Conservation (phyloP, 1,284 basidiomycete genomes). For the Ustilago esculenta region DNA sequence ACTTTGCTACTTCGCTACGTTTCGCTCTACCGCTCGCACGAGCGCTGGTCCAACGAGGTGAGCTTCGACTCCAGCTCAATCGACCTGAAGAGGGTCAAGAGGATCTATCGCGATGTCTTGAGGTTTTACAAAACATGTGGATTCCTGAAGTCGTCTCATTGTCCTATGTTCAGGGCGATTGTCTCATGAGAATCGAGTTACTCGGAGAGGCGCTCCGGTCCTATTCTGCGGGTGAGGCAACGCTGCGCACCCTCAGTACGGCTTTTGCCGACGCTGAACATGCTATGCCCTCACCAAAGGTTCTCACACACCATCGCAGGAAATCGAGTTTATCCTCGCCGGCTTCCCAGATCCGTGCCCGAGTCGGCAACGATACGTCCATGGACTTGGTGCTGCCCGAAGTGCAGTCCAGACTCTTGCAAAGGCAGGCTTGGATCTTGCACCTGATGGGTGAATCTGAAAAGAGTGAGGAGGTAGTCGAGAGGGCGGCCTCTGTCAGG, state of each 20-base stretch:
- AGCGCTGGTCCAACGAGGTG: conserved; percentile 50
- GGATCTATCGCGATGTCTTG: conserved; percentile 45
- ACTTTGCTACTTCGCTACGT: conserved; percentile 40
- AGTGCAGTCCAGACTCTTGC: conserved; percentile 44
- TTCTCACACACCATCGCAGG: conserved; percentile 12
- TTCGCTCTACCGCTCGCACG: conserved; percentile 40
- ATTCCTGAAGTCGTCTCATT: conserved; percentile 45
- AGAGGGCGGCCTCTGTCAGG: conserved; percentile 36
- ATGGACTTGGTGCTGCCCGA: conserved; percentile 44
- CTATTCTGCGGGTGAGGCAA: conserved; percentile 42
- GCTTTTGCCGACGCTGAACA: conserved; percentile 37
- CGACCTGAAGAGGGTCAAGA: conserved; percentile 34
- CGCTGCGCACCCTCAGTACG: conserved; percentile 35
- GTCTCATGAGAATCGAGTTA: conserved; percentile 36
- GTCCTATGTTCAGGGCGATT: conserved; percentile 50
- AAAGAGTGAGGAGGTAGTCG: conserved; percentile 34
- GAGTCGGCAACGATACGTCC: conserved; percentile 11
- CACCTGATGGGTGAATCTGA: conserved; percentile 36
- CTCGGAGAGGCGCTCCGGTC: conserved; percentile 41
- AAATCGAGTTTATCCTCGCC: conserved; percentile 19
- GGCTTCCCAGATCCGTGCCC: conserved; percentile 10
- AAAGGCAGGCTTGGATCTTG: conserved; percentile 52
- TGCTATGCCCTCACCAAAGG: conserved; percentile 24
- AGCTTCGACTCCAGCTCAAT: conserved; percentile 43
- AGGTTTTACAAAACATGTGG: conserved; percentile 40